Percentiles rank a stretch among this genome's conserved stretches.
Conservation (phyloP, 495 filamentous ascomycete genomes). For the Acidomyces sp. region DNA sequence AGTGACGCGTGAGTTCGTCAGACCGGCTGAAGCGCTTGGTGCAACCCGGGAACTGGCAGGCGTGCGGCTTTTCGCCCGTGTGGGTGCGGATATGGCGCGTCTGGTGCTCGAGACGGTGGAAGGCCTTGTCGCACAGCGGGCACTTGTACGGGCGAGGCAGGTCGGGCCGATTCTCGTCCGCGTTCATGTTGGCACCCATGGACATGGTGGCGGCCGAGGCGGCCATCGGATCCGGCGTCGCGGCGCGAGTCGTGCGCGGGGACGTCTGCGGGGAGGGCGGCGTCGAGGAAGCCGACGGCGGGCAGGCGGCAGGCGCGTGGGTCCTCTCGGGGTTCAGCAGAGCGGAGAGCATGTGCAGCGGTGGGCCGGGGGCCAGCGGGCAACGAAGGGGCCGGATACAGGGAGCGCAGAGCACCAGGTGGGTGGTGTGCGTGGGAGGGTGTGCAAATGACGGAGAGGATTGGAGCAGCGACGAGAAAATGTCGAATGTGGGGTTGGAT, state of each 20-base stretch:
- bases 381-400: no score
- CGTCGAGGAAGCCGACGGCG: not conserved
- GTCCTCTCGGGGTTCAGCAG: constrained; percentile 15
- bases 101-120: constrained; percentile 96
- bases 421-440: no score
- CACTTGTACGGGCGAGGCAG: constrained; percentile 96
- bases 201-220: constrained; percentile 41
- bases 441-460: no score
- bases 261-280: constrained; percentile 1
- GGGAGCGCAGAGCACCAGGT: no score
- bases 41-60: constrained; percentile 86
- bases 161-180: constrained; percentile 47
- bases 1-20: constrained; percentile 92
- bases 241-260: not conserved
- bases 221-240: constrained; percentile 9
- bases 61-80: constrained; percentile 96
- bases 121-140: constrained; percentile 95
- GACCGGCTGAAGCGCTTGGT: constrained; percentile 95
- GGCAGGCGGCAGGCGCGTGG: constrained; percentile 6
- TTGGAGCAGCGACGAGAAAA: no score
- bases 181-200: constrained; percentile 51
- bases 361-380: no score
- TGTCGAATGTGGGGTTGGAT: no score
- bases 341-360: constrained; percentile 18
- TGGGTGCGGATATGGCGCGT: constrained; percentile 95